These are phyloP conservation scores for Cyberlindnera saturnus DNA, from an alignment of 805 yeast species.

Conservation along the genomic window DNA sequence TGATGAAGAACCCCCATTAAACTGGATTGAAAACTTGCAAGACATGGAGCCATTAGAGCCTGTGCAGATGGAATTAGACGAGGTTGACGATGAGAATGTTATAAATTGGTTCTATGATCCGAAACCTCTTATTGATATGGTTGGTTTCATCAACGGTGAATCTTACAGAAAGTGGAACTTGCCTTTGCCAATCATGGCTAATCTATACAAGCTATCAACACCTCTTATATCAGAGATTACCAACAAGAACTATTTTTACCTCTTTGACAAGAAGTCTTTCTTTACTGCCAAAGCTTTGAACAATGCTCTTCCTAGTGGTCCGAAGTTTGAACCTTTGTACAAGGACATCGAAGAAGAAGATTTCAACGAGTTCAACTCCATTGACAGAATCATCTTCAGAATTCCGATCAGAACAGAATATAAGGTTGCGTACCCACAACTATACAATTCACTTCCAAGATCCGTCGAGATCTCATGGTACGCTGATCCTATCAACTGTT, in stretches of 20 bases:
- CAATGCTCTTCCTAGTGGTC: conserved; percentile 89
- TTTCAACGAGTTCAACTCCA: conserved; percentile 82
- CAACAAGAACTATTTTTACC: conserved; percentile 49
- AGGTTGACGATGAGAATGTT: conserved; percentile 52
- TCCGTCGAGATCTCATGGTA: conserved; percentile 59
- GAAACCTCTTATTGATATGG: conserved; percentile 60
- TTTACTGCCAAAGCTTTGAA: conserved; percentile 89
- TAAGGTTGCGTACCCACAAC: conserved; percentile 76
- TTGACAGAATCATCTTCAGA: conserved; percentile 82
- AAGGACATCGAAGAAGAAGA: conserved; percentile 67
- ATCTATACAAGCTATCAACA: conserved; percentile 58
- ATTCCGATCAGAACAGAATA: conserved; percentile 75
- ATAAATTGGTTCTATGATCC: conserved; percentile 78
- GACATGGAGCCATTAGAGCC: conserved; percentile 70
- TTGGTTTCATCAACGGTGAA: conserved; percentile 59
- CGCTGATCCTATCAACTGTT: conserved; percentile 54
- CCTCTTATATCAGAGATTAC: conserved; percentile 58
- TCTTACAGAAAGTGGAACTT: conserved; percentile 73
- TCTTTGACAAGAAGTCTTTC: conserved; percentile 76
- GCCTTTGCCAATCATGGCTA: conserved; percentile 53
- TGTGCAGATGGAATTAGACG: conserved; percentile 59
- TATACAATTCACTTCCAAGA: conserved; percentile 74
- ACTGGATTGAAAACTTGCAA: conserved; percentile 75
- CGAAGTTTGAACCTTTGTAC: conserved; percentile 84
- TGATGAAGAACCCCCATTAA: conserved; percentile 92